phyloP scores from a whole-genome alignment of 495 filamentous ascomycete genomes.

The Penicillium flavigenum region DNA sequence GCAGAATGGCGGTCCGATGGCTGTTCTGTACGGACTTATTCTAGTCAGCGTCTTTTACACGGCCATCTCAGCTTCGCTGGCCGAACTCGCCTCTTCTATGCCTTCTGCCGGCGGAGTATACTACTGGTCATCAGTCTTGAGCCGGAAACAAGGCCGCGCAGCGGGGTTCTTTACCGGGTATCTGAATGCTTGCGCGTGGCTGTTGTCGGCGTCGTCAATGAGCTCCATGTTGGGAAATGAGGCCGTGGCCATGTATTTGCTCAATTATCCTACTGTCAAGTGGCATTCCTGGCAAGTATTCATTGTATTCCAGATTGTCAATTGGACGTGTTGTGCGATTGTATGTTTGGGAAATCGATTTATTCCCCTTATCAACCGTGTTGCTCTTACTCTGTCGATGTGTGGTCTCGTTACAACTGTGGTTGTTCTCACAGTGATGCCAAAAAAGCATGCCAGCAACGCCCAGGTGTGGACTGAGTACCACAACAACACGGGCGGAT shows the following conservation, averaged over 20 bases:
- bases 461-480: conserved; percentile 61
- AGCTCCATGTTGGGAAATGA: conserved; percentile 65
- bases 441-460: conserved; percentile 55
- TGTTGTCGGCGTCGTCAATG: conserved; percentile 65
- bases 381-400: conserved; percentile 63
- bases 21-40: conserved; percentile 45
- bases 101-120: conserved; percentile 80
- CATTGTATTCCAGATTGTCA: conserved; percentile 61
- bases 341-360: conserved; percentile 67
- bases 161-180: conserved; percentile 71
- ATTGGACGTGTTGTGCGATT: conserved; percentile 59
- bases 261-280: conserved; percentile 58
- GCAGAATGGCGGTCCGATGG: conserved; percentile 47
- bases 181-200: conserved; percentile 73
- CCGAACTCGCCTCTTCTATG: conserved; percentile 72
- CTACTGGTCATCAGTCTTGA: conserved; percentile 75
- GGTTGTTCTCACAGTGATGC: conserved; percentile 71
- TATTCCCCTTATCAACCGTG: conserved; percentile 61
- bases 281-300: conserved; percentile 73
- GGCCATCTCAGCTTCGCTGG: conserved; percentile 47
- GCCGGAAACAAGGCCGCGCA: conserved; percentile 58
- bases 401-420: conserved; percentile 64
- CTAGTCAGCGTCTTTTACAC: conserved; percentile 45
- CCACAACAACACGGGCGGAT: conserved; percentile 64
- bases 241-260: conserved; percentile 63